phyloP scores from a whole-genome alignment of 805 yeast species.

The Cyberlindnera petersonii region DNA sequence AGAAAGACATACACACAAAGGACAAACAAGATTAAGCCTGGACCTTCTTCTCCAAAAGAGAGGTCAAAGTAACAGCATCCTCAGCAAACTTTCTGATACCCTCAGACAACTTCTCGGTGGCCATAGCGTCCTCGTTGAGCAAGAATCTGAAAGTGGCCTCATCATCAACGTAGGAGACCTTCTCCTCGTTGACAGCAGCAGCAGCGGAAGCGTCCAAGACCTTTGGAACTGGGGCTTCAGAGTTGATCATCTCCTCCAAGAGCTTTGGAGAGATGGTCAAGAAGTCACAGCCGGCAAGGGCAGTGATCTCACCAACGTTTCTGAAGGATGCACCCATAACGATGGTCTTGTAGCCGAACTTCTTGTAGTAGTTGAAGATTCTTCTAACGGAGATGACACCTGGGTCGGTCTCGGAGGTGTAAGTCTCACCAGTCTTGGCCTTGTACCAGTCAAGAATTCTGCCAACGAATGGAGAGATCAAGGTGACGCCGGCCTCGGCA shows the following conservation, averaged over 20 bases:
- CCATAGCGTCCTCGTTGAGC: slow-evolving; percentile 96
- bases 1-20: no score
- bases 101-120: slow-evolving; percentile 94
- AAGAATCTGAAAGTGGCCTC: slow-evolving; percentile 88
- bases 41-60: slow-evolving; percentile 58
- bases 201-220: slow-evolving; percentile 70
- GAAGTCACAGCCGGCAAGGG: slow-evolving; percentile 95
- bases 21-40: slow-evolving; percentile 31
- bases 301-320: slow-evolving; percentile 91
- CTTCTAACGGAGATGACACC: slow-evolving; percentile 89
- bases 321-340: slow-evolving; percentile 99
- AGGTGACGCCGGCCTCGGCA: slow-evolving; percentile 95
- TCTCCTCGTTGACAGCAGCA: slow-evolving; percentile 49
- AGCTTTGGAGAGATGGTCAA: slow-evolving; percentile 92
- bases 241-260: slow-evolving; percentile 82
- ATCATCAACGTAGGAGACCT: slow-evolving; percentile 78
- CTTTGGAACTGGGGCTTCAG: slow-evolving; percentile 75
- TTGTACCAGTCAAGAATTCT: slow-evolving; percentile 99
- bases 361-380: slow-evolving; percentile 97
- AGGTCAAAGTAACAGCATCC: slow-evolving; percentile 78
- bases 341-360: slow-evolving; percentile 91
- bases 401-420: slow-evolving; percentile 81
- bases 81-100: slow-evolving; percentile 97
- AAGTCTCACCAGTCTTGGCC: slow-evolving; percentile 85
- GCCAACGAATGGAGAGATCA: slow-evolving; percentile 98